Conservation (phyloP, 2,329 filamentous ascomycete genomes). For the Aspergillus candidus region DNA sequence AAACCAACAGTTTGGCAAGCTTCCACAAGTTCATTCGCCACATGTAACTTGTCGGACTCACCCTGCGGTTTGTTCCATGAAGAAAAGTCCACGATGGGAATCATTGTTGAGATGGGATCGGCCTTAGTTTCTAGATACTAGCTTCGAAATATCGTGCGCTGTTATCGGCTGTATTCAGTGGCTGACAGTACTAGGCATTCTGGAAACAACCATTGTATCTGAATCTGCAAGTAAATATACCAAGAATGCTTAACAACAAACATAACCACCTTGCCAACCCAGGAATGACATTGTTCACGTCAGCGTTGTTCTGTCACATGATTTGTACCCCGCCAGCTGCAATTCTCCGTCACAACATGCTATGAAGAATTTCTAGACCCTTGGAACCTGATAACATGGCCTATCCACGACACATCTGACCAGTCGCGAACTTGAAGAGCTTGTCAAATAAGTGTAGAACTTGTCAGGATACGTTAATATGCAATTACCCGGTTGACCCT, state of each 20-base stretch:
- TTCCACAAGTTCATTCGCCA: constrained; percentile 36
- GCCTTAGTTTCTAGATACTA: neutral
- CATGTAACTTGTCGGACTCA: constrained; percentile 21
- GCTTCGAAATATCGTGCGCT: neutral
- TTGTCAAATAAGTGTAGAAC: too few species aligned
- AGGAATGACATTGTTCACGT: neutral
- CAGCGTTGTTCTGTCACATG: neutral
- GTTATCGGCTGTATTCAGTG: neutral
- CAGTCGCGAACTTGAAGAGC: too few species aligned
- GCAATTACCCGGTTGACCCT: too few species aligned
- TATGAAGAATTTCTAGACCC: too few species aligned
- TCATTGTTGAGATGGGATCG: constrained; percentile 14
- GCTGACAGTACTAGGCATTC: neutral
- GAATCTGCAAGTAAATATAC: too few species aligned
- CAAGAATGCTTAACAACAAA: too few species aligned
- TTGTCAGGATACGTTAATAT: too few species aligned
- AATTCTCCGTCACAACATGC: too few species aligned
- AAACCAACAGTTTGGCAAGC: constrained; percentile 44
- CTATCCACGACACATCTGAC: too few species aligned
- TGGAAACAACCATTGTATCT: too few species aligned
- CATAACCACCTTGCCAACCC: neutral
- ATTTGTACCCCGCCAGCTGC: neutral
- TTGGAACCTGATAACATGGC: too few species aligned
- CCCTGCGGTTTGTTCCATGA: constrained; percentile 28
- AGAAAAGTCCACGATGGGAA: constrained; percentile 39